Conservation (phyloP, 208 protist species). For the Acanthamoeba polyphaga region DNA sequence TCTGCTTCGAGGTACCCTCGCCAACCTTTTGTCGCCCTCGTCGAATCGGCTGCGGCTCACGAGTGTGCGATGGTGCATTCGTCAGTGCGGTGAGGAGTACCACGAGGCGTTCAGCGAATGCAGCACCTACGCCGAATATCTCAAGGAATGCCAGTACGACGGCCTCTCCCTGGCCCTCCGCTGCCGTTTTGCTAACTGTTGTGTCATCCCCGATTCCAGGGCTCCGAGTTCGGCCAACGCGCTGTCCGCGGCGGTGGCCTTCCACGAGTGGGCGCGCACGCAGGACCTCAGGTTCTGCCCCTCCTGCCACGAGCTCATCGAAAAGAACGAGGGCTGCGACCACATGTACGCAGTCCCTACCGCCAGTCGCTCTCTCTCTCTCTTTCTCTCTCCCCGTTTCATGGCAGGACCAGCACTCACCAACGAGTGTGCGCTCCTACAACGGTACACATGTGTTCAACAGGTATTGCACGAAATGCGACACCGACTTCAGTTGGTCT, state of each 20-base stretch:
- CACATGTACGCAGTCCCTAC: not conserved
- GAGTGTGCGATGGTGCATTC: not conserved
- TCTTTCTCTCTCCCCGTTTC: too few relatives aligned
- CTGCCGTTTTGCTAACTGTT: too few relatives aligned
- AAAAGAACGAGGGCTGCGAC: slow-evolving; percentile 1
- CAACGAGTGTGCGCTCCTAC: too few relatives aligned
- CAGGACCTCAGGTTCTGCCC: not conserved
- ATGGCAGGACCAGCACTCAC: too few relatives aligned
- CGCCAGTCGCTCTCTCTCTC: too few relatives aligned
- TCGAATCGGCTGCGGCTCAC: not conserved
- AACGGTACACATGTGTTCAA: not conserved
- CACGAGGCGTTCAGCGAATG: not conserved
- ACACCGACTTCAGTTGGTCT: not conserved
- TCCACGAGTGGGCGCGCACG: not conserved
- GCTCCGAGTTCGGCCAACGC: not conserved
- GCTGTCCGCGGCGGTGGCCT: not conserved
- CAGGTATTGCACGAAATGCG: slow-evolving; percentile 9
- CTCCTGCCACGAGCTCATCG: not conserved
- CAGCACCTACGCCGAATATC: not conserved
- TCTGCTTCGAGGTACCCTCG: not conserved
- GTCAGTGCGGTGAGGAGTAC: not conserved
- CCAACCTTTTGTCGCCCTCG: too few relatives aligned
- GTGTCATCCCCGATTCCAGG: not conserved
- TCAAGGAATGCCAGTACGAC: not conserved
- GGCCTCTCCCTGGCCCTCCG: too few relatives aligned